phyloP scores from a whole-genome alignment of 352 stramenopile genomes.

The Phytopythium sindhum region DNA sequence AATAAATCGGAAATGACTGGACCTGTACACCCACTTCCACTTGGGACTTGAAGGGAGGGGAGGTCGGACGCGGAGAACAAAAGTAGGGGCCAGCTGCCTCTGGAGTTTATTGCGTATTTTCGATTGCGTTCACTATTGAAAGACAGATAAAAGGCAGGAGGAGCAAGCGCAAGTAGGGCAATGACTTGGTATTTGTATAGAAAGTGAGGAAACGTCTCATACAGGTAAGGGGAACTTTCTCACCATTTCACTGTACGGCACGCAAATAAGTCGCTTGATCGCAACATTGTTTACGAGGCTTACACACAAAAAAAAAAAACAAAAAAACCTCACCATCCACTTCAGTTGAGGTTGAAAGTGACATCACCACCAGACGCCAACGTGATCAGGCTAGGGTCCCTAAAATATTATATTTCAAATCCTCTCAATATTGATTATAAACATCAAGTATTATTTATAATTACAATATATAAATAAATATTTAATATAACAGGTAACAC shows the following conservation, averaged over 20 bases:
- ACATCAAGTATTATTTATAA: too few relatives aligned
- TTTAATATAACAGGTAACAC: too few relatives aligned
- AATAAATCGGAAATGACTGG: not conserved
- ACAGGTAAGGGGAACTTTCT: constrained; percentile 2
- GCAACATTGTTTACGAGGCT: not conserved
- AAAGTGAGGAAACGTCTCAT: not conserved
- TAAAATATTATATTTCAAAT: too few relatives aligned
- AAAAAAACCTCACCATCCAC: not conserved
- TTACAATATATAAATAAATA: too few relatives aligned
- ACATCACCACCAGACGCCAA: too few relatives aligned
- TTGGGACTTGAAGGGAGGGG: too few relatives aligned
- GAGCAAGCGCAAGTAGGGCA: not conserved
- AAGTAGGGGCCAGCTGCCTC: not conserved
- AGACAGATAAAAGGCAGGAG: too few relatives aligned
- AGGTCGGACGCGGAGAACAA: not conserved
- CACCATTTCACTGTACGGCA: constrained; percentile 2
- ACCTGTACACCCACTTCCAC: not conserved
- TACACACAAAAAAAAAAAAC: not conserved
- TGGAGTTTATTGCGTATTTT: not conserved
- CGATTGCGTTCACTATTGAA: not conserved
- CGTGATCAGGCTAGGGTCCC: too few relatives aligned
- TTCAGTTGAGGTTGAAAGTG: not conserved
- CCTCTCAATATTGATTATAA: too few relatives aligned
- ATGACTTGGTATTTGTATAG: not conserved
- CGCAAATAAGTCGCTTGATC: constrained; percentile 1